Evolutionary conservation across 2,329 filamentous ascomycete species (phyloP), one percentile per base, ranked within the genome.

Genomic region (Verruconis gallopava): DNA sequence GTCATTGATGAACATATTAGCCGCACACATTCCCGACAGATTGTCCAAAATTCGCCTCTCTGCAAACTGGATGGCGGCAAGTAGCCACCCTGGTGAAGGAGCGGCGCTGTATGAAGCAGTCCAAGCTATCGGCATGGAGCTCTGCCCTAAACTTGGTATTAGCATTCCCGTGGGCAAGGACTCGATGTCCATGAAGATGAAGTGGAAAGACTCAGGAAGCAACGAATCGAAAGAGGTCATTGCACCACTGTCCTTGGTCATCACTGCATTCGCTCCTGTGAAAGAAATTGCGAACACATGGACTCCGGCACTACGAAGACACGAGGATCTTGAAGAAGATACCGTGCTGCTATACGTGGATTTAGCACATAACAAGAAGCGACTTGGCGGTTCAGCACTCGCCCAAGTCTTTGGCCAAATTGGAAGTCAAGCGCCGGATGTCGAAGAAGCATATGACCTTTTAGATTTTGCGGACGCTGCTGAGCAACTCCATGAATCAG

Each of bases 31-130:
- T 17, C 72, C 79, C 43, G 82, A 81, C 36, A 77, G 83, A 42
- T 67, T 96, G 40, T 74, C 74, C 46, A 78, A 84, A 34, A 79
- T 96, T 47, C 81, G 89, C 57, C 73, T 96, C 6, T 95, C 88
- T 3, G 89, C 89, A 38, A 96, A 98, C 65, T 98, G 89, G 89
- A 96, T 96, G 91, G 88, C 86, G 3, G 89, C 89, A n/a, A 84
- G 88, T 46, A 86, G 79, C 56, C 86, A 95, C 58, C 80, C 84
- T 17, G 91, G 91, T 37, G 91, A 98, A 62, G 88, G 85, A 32
- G 88, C 89, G 30, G 85, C 81, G 13, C 71, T 96, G 21, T 96
- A 94, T 55, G 85, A 95, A 60, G 91, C 88, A 21, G 91, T 95
- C 2, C 75, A 93, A 57, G 86, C 89, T 6, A 86, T 95, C 44